Base-by-base conservation (phyloP, 192 early-diverging fungal genomes). In the Helicostylum pulchrum region DNA sequence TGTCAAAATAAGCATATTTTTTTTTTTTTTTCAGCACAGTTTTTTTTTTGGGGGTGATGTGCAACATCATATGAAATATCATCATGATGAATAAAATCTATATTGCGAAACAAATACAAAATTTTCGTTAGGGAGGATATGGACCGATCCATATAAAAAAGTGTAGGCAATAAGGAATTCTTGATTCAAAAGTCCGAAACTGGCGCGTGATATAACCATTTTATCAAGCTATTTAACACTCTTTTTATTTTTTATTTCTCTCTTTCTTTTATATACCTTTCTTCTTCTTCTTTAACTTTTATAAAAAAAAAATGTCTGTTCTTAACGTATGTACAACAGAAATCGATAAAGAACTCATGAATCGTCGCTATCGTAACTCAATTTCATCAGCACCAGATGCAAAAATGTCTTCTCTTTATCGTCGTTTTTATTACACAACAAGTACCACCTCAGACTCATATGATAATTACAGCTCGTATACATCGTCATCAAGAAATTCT, bases 151-250 rank as follows among this genome's bases (percentile, higher is more conserved):
- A 48, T 17, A 5, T 4, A 12, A 45, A n/a, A 15, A 17, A 19
- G 11, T 48, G 17, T 48, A 2, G 17, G 5, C 46, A 48, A 48
- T 48, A 48, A 48, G 46, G 17, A 48, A 48, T 48, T 48, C 46
- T 48, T 48, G 46, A 48, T 19, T 19, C 46, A 6, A 34, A 58
- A 32, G 30, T 43, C 56, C 56, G 56, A 6, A 1, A 14, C 9
- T 44, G 39, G 56, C 56, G 56, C 56, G 56, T 58, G 56, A 58
- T 58, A 36, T 58, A 58, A 20, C 42, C 5, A 56, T 17, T 39
- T 31, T 12, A 15, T 54, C 34, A 36, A 44, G n/a, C 32, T 56
- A 23, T 56, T 39, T 56, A 15, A 12, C 34, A 1, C 14, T n/a
- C 19, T 56, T 56, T 39, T 39, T 15, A 39, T 43, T 23, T 56